Base-by-base conservation (phyloP, 129 eudicot species). In the Chrysanthemum lavandulifolium region DNA sequence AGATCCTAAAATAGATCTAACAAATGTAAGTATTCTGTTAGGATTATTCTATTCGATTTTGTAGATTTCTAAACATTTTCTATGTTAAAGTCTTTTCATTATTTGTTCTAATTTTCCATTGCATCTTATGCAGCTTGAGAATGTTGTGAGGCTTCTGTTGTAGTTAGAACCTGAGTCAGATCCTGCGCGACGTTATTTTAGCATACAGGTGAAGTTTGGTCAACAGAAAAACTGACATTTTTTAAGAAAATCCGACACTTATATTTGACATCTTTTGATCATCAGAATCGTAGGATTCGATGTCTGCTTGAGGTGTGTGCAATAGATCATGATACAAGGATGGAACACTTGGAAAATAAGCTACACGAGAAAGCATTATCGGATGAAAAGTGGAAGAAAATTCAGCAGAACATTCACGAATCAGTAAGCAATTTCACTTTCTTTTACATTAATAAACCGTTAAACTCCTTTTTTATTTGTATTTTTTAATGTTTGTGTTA, bases 131-230 rank as follows among this genome's bases (percentile, higher is more conserved):
- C 78, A 92, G 98, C 98, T 92, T 80, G 98, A 92, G 80, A 89
- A 85, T 78, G 85, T 74, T 69, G 96, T 92, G 82, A 88, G 96
- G 79, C 89, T 92, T 75, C 80, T 92, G 54, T 52, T 82, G 84
- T 96, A 92, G 79, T 82, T 92, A 81, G 98, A 92, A 76, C 96
- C 98, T 45, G 96, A 87, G 64, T 84, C 96, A 61, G 96, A 92
- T 83, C 98, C 96, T 83, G 84, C 89, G 51, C 75, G 87, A 82
- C 92, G 91, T 70, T 92, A 89, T 84, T 74, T 92, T 50, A 84
- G 80, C 79, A 85, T 89, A 73, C 96, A 92, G 95, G 98, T 89
- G 55, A 79, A 83, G 14, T 11, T 50, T 15, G 29, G 59, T 61
- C 57, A 59, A 13, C 13, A 1, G 12, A 55, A 23, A 73, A 63